These are phyloP conservation scores for Penicillium salamii DNA, from an alignment of 495 filamentous ascomycete genomes.

Conservation along the genomic window DNA sequence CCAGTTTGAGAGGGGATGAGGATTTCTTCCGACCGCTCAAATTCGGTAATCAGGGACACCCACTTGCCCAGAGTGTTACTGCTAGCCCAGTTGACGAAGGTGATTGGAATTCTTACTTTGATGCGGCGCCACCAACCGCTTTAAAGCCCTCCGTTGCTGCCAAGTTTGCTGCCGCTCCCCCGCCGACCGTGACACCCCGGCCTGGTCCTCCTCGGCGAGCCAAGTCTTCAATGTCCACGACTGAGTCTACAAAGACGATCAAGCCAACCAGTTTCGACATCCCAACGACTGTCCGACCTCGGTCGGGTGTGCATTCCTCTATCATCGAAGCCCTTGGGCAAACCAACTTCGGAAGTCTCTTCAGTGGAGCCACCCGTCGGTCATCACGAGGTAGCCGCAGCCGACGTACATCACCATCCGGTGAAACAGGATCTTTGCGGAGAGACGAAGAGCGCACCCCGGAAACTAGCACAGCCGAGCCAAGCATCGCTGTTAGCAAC, in stretches of 20 bases:
- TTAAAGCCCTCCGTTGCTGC: slow-evolving; percentile 1
- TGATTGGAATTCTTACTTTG: slow-evolving; percentile 42
- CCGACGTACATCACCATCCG: slow-evolving; percentile 50
- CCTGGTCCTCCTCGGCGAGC: slow-evolving; percentile 49
- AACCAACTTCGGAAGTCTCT: slow-evolving; percentile 51
- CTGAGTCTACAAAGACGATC: slow-evolving; percentile 61
- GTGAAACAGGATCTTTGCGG: slow-evolving; percentile 54
- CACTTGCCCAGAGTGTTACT: slow-evolving; percentile 76
- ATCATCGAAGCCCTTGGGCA: slow-evolving; percentile 49
- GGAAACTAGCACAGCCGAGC: slow-evolving; percentile 48
- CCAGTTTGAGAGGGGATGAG: slow-evolving; percentile 72
- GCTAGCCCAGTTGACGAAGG: slow-evolving; percentile 62
- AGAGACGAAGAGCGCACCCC: slow-evolving; percentile 49
- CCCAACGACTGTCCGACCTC: slow-evolving; percentile 33
- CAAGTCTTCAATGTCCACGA: slow-evolving; percentile 57
- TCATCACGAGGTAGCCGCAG: slow-evolving; percentile 47
- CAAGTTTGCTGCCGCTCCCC: slow-evolving; percentile 33
- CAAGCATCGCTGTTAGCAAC: slow-evolving; percentile 59
- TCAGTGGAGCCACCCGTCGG: slow-evolving; percentile 54
- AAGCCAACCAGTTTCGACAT: slow-evolving; percentile 36
- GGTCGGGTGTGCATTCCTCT: slow-evolving; percentile 35
- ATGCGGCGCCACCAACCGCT: slow-evolving; percentile 1
- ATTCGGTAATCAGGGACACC: slow-evolving; percentile 57
- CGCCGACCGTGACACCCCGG: slow-evolving; percentile 39
- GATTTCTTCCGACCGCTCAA: slow-evolving; percentile 35